Percentiles rank a stretch among this genome's conserved stretches.
Conservation (phyloP, 495 filamentous ascomycete genomes). For the Chlorociboria aeruginascens region DNA sequence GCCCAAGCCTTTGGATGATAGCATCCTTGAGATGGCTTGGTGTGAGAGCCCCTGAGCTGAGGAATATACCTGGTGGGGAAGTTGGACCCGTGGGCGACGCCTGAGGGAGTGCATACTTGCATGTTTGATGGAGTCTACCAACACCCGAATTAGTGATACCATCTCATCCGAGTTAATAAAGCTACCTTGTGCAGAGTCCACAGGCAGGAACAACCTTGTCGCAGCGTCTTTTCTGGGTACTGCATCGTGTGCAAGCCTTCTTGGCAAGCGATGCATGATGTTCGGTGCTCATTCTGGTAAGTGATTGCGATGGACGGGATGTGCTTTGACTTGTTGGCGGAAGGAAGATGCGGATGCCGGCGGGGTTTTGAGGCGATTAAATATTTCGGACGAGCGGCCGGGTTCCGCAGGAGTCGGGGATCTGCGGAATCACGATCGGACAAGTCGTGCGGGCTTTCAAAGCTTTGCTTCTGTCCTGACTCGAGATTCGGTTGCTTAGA, state of each 20-base stretch:
- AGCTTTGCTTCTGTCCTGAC: not conserved
- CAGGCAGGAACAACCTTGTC: conserved; percentile 9
- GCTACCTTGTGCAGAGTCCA: conserved; percentile 9
- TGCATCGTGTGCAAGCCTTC: conserved; percentile 13
- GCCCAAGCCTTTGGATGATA: conserved; percentile 6
- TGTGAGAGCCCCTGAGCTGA: conserved; percentile 7
- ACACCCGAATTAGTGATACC: conserved; percentile 5
- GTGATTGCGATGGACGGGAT: conserved; percentile 1
- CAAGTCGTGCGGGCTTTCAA: conserved; percentile 8
- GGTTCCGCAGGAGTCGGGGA: conserved; percentile 4
- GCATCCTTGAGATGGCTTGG: conserved; percentile 7
- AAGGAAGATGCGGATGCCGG: conserved; percentile 6
- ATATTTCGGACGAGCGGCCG: conserved; percentile 6
- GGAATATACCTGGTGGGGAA: conserved; percentile 3
- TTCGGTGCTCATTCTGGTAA: conserved; percentile 8
- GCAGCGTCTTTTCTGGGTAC: conserved; percentile 10
- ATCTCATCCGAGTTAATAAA: not conserved
- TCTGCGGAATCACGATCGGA: conserved; percentile 9
- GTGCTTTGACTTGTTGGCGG: conserved; percentile 4
- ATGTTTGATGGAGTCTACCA: conserved; percentile 11
- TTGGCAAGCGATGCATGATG: conserved; percentile 3
- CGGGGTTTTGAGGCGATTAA: conserved; percentile 6
- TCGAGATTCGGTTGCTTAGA: conserved; percentile 2
- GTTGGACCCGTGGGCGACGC: conserved; percentile 4
- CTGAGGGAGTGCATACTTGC: conserved; percentile 6